These are phyloP conservation scores for Fusarium napiforme DNA, from an alignment of 2,329 filamentous ascomycete species.

Conservation along the genomic window DNA sequence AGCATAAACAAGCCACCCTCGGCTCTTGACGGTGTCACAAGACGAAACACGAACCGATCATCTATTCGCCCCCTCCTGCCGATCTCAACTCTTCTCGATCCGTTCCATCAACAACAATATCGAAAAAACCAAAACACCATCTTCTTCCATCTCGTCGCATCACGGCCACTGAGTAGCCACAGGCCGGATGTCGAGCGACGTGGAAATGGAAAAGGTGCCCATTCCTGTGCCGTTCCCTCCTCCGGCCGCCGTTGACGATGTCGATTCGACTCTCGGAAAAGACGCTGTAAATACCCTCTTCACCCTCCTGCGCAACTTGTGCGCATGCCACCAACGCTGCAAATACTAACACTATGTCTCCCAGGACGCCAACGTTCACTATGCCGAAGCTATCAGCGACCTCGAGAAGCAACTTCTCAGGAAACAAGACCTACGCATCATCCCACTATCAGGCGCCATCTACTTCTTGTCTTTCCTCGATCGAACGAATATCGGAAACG, in stretches of 20 bases:
- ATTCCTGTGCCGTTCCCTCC: constrained; percentile 41
- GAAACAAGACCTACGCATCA: constrained; percentile 71
- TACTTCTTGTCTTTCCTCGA: constrained; percentile 77
- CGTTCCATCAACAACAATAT: constrained; percentile 1
- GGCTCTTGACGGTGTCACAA: constrained; percentile 4
- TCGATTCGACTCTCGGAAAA: constrained; percentile 43
- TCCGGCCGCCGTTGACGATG: constrained; percentile 42
- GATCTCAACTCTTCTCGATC: constrained; percentile 13
- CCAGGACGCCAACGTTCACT: constrained; percentile 34
- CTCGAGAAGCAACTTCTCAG: constrained; percentile 57
- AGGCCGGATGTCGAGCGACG: constrained; percentile 33
- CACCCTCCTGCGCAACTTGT: neutral
- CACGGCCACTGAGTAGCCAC: constrained; percentile 19
- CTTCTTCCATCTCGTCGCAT: constrained; percentile 9
- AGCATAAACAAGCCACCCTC: neutral
- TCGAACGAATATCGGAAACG: constrained; percentile 75
- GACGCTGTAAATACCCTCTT: constrained; percentile 33
- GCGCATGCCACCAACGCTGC: neutral
- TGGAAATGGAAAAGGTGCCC: constrained; percentile 34
- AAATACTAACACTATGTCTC: constrained; percentile 18
- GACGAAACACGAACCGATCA: neutral
- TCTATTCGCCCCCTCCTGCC: constrained; percentile 16
- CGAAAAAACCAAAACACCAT: constrained; percentile 4
- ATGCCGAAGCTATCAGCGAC: constrained; percentile 40
- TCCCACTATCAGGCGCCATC: constrained; percentile 71